Conservation (phyloP, 2,329 filamentous ascomycete genomes). For the Phialocephala subalpina region DNA sequence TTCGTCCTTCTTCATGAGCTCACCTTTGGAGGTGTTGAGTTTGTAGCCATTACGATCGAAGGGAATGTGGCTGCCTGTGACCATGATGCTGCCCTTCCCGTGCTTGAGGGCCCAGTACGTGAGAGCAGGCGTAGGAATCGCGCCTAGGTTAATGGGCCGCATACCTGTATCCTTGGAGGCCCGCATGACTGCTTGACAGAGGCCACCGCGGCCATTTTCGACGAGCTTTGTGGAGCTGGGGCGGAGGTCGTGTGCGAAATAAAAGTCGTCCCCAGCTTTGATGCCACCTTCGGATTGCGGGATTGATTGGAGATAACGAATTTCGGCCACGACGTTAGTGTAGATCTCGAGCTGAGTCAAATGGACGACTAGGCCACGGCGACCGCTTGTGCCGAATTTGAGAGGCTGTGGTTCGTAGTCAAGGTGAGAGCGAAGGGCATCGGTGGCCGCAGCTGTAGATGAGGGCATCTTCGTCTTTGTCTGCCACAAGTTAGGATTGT, state of each 20-base stretch:
- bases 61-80: conserved; percentile 47
- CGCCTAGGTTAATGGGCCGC: conserved; percentile 43
- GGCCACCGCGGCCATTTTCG: conserved; percentile 42
- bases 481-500: neutral
- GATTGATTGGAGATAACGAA: conserved; percentile 44
- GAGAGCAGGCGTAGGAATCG: conserved; percentile 45
- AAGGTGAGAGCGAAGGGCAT: conserved; percentile 16
- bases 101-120: conserved; percentile 42
- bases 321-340: conserved; percentile 45
- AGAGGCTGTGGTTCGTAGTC: conserved; percentile 41
- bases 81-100: conserved; percentile 46
- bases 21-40: conserved; percentile 45
- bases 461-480: neutral
- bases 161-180: conserved; percentile 43
- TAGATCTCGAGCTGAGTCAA: conserved; percentile 47
- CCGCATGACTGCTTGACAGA: conserved; percentile 43
- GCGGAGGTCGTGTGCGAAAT: conserved; percentile 45
- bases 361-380: conserved; percentile 43
- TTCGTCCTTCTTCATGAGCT: conserved; percentile 45
- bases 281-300: conserved; percentile 41
- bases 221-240: conserved; percentile 44
- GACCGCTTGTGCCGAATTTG: conserved; percentile 47
- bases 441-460: neutral
- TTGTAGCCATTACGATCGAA: conserved; percentile 48
- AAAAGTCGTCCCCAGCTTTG: conserved; percentile 43